phyloP scores from a whole-genome alignment of 2,329 filamentous ascomycete genomes.

The Catunica adiposa region DNA sequence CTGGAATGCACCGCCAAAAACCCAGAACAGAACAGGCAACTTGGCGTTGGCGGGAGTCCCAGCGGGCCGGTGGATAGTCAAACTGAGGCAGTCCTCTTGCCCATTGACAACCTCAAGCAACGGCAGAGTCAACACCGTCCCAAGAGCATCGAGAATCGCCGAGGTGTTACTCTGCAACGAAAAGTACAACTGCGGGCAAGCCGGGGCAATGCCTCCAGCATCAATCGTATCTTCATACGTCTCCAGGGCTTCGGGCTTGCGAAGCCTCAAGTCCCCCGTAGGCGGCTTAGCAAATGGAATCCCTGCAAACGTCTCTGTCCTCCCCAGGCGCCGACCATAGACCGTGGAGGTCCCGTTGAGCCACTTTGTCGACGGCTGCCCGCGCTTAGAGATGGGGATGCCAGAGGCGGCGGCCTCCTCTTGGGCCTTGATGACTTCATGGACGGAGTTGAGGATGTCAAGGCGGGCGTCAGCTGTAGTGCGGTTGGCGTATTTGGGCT shows the following conservation, averaged over 20 bases:
- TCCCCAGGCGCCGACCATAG: slow-evolving; percentile 16
- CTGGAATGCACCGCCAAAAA: slow-evolving; percentile 36
- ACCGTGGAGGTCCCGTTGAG: slow-evolving; percentile 11
- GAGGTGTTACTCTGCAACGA: slow-evolving; percentile 23
- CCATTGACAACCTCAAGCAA: slow-evolving; percentile 28
- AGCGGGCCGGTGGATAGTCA: slow-evolving; percentile 31
- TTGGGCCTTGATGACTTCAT: neutral
- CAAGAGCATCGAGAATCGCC: slow-evolving; percentile 23
- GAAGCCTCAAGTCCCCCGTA: slow-evolving; percentile 39
- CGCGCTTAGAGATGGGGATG: slow-evolving; percentile 6
- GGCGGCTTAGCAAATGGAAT: slow-evolving; percentile 50
- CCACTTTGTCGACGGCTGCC: neutral
- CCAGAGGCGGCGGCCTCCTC: slow-evolving; percentile 5
- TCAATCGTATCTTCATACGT: slow-evolving; percentile 33
- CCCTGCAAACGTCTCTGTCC: slow-evolving; percentile 42
- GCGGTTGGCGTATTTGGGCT: slow-evolving; percentile 1
- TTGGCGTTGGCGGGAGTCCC: slow-evolving; percentile 27
- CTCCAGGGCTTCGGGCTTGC: slow-evolving; percentile 37
- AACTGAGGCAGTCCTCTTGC: slow-evolving; percentile 35
- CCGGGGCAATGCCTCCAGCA: slow-evolving; percentile 30
- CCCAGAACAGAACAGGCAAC: slow-evolving; percentile 41
- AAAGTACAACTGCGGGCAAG: slow-evolving; percentile 44
- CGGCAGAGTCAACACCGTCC: slow-evolving; percentile 26
- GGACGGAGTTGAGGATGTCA: slow-evolving; percentile 1
- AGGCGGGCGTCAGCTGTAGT: slow-evolving; percentile 1